Evolutionary conservation across 2,329 filamentous ascomycete species (phyloP).

Genomic region (Aspergillus unguis): DNA sequence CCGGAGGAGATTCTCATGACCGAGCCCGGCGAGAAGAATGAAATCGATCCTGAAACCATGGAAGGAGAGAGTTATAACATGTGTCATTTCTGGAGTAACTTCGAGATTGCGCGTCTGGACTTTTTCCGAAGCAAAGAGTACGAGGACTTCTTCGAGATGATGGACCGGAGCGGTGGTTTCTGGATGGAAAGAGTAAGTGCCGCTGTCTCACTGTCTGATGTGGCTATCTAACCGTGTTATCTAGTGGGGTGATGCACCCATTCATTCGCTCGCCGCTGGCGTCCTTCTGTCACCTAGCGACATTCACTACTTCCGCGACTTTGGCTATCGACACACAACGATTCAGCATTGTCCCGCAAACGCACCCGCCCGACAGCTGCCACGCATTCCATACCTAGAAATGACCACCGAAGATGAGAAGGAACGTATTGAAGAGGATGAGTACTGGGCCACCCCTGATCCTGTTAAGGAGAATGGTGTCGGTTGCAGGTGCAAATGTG

Average conservation of each 20-base stretch:
- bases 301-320: slow-evolving; percentile 98
- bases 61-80: slow-evolving; percentile 98
- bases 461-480: slow-evolving; percentile 90
- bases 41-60: slow-evolving; percentile 90
- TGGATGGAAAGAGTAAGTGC: slow-evolving; percentile 91
- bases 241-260: slow-evolving; percentile 97
- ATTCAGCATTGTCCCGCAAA: slow-evolving; percentile 98
- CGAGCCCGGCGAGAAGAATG: slow-evolving; percentile 66
- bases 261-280: slow-evolving; percentile 94
- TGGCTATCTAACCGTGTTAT: slow-evolving; percentile 28
- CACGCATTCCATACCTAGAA: slow-evolving; percentile 76
- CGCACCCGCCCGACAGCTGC: slow-evolving; percentile 80
- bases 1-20: slow-evolving; percentile 78
- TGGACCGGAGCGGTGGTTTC: slow-evolving; percentile 96
- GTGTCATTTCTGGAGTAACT: slow-evolving; percentile 99
- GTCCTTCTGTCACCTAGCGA: slow-evolving; percentile 76
- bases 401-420: slow-evolving; percentile 76
- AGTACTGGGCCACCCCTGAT: slow-evolving; percentile 91
- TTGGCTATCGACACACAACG: slow-evolving; percentile 96
- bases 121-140: slow-evolving; percentile 98
- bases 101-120: slow-evolving; percentile 90
- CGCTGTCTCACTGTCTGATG: slow-evolving; percentile 19
- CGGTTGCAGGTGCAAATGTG: slow-evolving; percentile 92
- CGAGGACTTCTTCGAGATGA: slow-evolving; percentile 97
- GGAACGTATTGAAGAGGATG: slow-evolving; percentile 84